These are phyloP conservation scores for Calocera viscosa DNA, from an alignment of 768 basidiomycete genomes.

Conservation along the genomic window DNA sequence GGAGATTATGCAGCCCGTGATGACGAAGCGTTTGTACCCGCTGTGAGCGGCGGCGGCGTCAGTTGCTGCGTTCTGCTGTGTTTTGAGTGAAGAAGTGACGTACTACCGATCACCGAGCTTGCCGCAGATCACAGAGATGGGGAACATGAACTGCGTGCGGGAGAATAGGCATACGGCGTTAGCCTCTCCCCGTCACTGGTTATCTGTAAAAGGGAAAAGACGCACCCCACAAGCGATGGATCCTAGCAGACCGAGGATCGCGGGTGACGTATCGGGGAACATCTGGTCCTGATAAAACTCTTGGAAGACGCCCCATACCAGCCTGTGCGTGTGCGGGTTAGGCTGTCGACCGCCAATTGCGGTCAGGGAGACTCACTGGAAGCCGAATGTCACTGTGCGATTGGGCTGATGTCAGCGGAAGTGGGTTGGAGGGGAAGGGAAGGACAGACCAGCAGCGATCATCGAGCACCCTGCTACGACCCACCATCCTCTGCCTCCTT, in stretches of 20 bases:
- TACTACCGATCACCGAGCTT: conserved; percentile 16
- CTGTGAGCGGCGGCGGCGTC: background rate
- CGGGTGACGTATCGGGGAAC: conserved; percentile 13
- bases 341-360: background rate
- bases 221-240: conserved; percentile 11
- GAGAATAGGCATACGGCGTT: background rate
- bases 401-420: background rate
- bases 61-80: background rate
- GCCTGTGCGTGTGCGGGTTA: background rate
- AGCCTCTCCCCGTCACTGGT: background rate
- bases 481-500: background rate
- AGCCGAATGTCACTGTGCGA: background rate
- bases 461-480: background rate
- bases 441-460: background rate
- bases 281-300: conserved; percentile 13
- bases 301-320: conserved; percentile 17
- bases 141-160: conserved; percentile 14
- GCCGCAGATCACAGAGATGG: conserved; percentile 14
- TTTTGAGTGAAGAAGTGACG: background rate
- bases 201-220: background rate
- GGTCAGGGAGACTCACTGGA: background rate
- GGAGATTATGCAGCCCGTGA: conserved; percentile 10
- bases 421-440: background rate
- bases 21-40: conserved; percentile 15
- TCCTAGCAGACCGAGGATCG: conserved; percentile 13